Evolutionary conservation across 129 eudicot genomes (phyloP).

Genomic region (Ambrosia trifida): DNA sequence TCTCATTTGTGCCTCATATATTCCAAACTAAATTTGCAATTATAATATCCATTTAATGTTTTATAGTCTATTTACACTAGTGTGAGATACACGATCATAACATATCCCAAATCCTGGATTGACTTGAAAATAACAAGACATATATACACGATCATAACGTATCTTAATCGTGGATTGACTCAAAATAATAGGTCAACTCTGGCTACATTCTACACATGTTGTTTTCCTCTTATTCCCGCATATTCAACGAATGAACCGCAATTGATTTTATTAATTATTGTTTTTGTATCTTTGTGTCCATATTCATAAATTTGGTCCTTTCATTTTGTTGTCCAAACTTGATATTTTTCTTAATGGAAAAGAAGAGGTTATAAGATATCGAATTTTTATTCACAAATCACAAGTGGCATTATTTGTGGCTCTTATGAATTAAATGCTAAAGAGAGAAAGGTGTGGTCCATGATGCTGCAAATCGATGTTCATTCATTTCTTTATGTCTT

Average conservation of each 20-base stretch:
- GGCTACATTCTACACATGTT: neutral
- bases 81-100: neutral
- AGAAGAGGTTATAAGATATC: neutral
- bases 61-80: neutral
- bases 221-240: conserved; percentile 15
- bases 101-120: too few species aligned
- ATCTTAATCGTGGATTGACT: neutral
- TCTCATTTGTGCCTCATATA: too few species aligned
- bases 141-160: neutral
- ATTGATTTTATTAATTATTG: neutral
- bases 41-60: too few species aligned
- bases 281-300: conserved; percentile 1
- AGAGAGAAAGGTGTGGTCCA: conserved; percentile 16
- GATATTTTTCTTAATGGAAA: neutral
- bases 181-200: neutral
- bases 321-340: neutral
- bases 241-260: neutral
- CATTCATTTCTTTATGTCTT: conserved; percentile 2
- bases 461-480: conserved; percentile 9
- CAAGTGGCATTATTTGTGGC: neutral
- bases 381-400: conserved; percentile 5
- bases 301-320: neutral
- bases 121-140: too few species aligned
- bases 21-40: too few species aligned
- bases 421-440: neutral